A percentile compares a stretch with the other conserved stretches of the same genome.
These are phyloP conservation scores for Yamadazyma friedrichii DNA, from an alignment of 1,139 yeast species.

Conservation along the genomic window DNA sequence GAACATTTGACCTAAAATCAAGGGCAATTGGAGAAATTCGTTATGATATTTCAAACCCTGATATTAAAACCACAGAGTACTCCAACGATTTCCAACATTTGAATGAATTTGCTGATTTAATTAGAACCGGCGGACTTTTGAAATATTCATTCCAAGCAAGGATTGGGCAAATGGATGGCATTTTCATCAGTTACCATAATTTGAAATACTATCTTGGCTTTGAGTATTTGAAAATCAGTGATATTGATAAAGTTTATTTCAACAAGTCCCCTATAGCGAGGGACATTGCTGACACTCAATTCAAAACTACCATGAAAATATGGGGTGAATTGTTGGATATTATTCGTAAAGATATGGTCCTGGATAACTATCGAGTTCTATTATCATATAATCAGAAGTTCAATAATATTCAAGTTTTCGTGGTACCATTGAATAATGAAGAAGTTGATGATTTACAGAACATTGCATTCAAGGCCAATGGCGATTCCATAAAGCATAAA, in stretches of 20 bases:
- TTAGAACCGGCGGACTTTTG: constrained; percentile 68
- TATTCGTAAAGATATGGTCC: constrained; percentile 28
- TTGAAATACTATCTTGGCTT: constrained; percentile 81
- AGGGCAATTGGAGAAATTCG: constrained; percentile 88
- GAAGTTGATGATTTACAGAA: constrained; percentile 25
- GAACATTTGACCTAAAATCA: constrained; percentile 89
- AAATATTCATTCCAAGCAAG: constrained; percentile 90
- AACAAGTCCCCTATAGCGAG: constrained; percentile 29
- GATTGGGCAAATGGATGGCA: constrained; percentile 96
- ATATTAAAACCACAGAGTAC: constrained; percentile 52
- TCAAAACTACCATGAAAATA: constrained; percentile 59
- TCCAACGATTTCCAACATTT: constrained; percentile 7
- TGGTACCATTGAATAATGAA: constrained; percentile 29
- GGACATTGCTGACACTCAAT: constrained; percentile 69
- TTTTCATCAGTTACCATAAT: constrained; percentile 88
- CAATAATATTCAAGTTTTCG: constrained; percentile 26
- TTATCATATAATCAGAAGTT: constrained; percentile 13
- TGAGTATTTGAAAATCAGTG: constrained; percentile 76
- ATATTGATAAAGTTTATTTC: constrained; percentile 54
- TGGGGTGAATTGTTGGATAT: constrained; percentile 52
- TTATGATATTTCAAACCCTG: constrained; percentile 69
- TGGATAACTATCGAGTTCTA: constrained; percentile 27
- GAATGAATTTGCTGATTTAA: constrained; percentile 74
- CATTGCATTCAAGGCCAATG: constrained; percentile 16
- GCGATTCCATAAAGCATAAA: constrained; percentile 6